These are phyloP conservation scores for Jatropha multifida DNA, from an alignment of 441 rosid species.

Conservation along the genomic window DNA sequence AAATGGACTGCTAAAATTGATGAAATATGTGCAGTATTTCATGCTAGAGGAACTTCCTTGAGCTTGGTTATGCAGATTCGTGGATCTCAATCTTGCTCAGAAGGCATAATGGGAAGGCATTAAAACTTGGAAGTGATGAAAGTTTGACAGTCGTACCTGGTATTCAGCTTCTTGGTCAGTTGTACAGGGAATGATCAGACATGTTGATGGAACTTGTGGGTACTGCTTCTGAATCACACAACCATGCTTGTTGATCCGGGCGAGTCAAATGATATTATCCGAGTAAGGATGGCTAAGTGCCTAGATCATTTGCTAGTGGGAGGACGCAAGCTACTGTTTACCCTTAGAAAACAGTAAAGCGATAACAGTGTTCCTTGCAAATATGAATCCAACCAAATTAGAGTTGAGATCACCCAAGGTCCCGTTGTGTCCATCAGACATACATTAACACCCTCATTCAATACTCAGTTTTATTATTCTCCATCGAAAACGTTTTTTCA, in stretches of 20 bases:
- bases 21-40: background rate
- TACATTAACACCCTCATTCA: too few relatives aligned
- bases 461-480: too few relatives aligned
- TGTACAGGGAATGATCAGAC: background rate
- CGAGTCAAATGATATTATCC: background rate
- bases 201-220: slow-evolving; percentile 1
- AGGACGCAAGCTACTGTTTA: background rate
- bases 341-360: background rate
- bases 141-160: background rate
- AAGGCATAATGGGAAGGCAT: background rate
- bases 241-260: background rate
- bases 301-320: background rate
- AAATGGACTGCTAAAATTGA: background rate
- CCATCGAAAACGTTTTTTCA: background rate
- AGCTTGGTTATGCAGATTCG: background rate
- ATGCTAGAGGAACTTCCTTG: background rate
- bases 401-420: background rate
- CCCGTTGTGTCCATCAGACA: too few relatives aligned
- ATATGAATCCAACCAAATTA: background rate
- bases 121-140: background rate
- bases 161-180: background rate
- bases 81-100: background rate
- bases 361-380: background rate
- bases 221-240: background rate
- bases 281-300: background rate